phyloP scores from a whole-genome alignment of 108 stramenopile species.

The Pseudonitzschia pungens region DNA sequence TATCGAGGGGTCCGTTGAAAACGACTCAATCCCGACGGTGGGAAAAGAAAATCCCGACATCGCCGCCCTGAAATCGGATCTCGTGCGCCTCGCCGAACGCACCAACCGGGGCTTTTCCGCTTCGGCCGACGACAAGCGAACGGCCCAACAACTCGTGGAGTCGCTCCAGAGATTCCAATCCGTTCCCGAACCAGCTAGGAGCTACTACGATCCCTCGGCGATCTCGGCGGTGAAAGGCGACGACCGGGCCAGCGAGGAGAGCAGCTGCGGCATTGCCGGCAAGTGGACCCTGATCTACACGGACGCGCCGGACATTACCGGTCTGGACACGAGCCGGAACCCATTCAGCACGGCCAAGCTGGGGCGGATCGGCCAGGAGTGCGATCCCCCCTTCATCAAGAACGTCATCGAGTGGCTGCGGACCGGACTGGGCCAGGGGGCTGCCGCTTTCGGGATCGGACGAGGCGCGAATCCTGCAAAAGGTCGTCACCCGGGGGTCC shows the following conservation, averaged over 20 bases:
- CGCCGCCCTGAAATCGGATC: constrained; percentile 25
- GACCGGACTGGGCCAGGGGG: constrained; percentile 63
- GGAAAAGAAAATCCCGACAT: not conserved
- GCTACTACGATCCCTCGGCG: constrained; percentile 46
- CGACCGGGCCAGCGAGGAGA: not conserved
- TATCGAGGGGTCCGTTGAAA: not conserved
- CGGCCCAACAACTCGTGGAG: constrained; percentile 37
- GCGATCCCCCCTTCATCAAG: constrained; percentile 64
- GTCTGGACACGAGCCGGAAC: constrained; percentile 49
- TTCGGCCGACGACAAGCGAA: constrained; percentile 35
- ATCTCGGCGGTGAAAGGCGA: not conserved
- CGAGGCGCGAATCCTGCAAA: constrained; percentile 70
- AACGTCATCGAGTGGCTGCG: constrained; percentile 82
- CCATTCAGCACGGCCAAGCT: constrained; percentile 59
- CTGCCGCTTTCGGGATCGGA: constrained; percentile 54
- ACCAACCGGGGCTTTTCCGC: constrained; percentile 59
- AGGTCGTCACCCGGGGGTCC: constrained; percentile 59
- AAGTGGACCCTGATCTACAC: constrained; percentile 85
- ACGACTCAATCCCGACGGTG: not conserved
- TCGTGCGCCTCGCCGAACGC: constrained; percentile 23
- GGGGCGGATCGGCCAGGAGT: constrained; percentile 82
- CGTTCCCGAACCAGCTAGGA: constrained; percentile 51
- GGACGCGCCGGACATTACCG: constrained; percentile 84
- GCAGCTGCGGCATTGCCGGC: constrained; percentile 39
- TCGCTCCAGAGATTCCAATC: constrained; percentile 53